These are phyloP conservation scores for Neohortaea acidophila DNA, from an alignment of 495 filamentous ascomycete species.

Conservation along the genomic window DNA sequence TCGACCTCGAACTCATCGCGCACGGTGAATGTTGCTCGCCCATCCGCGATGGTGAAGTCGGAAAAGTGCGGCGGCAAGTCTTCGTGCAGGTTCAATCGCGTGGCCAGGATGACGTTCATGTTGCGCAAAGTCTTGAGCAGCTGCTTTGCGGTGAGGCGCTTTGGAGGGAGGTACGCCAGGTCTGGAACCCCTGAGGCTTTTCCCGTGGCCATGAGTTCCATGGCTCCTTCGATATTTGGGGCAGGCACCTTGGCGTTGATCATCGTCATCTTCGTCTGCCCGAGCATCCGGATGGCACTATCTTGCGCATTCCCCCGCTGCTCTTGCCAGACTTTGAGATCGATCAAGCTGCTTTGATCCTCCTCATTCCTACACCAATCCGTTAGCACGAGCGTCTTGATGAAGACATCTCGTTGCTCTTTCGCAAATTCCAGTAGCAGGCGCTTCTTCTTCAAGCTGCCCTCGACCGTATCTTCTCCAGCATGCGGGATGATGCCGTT, in stretches of 20 bases:
- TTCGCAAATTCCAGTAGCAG: conserved; percentile 57
- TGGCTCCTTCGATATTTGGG: conserved; percentile 78
- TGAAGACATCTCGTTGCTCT: conserved; percentile 53
- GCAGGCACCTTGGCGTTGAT: conserved; percentile 53
- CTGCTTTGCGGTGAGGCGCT: conserved; percentile 48
- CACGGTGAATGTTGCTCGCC: conserved; percentile 74
- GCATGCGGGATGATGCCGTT: conserved; percentile 28
- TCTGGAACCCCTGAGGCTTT: conserved; percentile 62
- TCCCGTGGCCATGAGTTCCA: conserved; percentile 66
- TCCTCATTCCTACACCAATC: conserved; percentile 71
- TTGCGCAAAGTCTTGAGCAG: conserved; percentile 55
- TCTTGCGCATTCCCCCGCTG: conserved; percentile 42
- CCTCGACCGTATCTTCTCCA: conserved; percentile 41
- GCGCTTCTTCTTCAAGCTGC: conserved; percentile 68
- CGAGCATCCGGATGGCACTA: conserved; percentile 42
- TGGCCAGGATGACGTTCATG: conserved; percentile 66
- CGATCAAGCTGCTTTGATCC: conserved; percentile 67
- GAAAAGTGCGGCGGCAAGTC: conserved; percentile 61
- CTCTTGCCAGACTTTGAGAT: conserved; percentile 59
- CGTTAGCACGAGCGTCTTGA: conserved; percentile 75
- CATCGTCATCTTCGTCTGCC: conserved; percentile 53
- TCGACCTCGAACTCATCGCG: conserved; percentile 83
- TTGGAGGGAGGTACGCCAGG: conserved; percentile 64
- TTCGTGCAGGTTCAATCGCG: conserved; percentile 58
- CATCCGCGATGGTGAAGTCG: conserved; percentile 58